Percentiles rank a stretch among this genome's conserved stretches.
These are phyloP conservation scores for Phaeosphaeria sp. DNA, from an alignment of 2,329 filamentous ascomycete genomes.

Conservation along the genomic window DNA sequence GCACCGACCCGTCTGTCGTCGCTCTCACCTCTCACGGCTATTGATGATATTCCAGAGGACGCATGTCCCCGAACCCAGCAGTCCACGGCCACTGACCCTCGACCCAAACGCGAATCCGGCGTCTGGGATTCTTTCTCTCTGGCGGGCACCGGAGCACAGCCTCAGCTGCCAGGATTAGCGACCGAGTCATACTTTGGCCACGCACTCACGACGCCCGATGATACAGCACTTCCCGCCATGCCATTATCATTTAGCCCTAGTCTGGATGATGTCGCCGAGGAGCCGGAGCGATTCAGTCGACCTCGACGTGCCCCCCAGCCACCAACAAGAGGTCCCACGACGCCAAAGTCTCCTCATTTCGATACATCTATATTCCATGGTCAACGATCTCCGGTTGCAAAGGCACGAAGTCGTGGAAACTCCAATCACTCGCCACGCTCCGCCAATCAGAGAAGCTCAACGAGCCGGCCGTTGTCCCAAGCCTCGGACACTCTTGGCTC, in stretches of 20 bases:
- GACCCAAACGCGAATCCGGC: constrained; percentile 40
- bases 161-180: constrained; percentile 33
- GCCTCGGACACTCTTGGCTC: constrained; percentile 57
- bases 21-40: constrained; percentile 24
- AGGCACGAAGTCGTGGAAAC: constrained; percentile 25
- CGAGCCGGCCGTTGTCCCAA: constrained; percentile 45
- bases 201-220: constrained; percentile 52
- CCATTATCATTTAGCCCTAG: constrained; percentile 51
- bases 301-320: constrained; percentile 44
- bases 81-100: constrained; percentile 8
- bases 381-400: constrained; percentile 29
- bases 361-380: constrained; percentile 37
- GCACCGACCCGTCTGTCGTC: constrained; percentile 52
- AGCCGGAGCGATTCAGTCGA: constrained; percentile 43
- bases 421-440: constrained; percentile 34
- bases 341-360: constrained; percentile 34
- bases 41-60: constrained; percentile 30
- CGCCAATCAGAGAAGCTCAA: constrained; percentile 22
- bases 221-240: constrained; percentile 47
- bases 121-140: constrained; percentile 40
- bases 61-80: constrained; percentile 1
- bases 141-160: constrained; percentile 17
- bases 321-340: constrained; percentile 31
- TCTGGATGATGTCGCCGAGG: constrained; percentile 47
- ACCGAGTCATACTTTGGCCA: constrained; percentile 44